Evolutionary conservation across 2,329 filamentous ascomycete species (phyloP), one percentile per base, ranked within the genome.

Genomic region (Pyrenophora seminiperda): DNA sequence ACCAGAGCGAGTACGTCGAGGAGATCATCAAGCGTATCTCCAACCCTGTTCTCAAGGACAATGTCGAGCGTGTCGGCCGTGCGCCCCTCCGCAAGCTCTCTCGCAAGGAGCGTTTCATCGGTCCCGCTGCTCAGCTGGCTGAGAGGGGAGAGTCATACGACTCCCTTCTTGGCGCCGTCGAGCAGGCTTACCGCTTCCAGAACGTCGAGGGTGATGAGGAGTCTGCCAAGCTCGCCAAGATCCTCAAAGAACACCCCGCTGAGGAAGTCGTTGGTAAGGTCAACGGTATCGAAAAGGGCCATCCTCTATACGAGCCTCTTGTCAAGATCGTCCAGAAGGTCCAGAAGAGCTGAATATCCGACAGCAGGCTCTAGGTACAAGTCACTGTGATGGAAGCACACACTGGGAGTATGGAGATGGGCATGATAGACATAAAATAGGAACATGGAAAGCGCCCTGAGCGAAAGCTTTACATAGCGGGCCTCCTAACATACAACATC

Each of bases 131-230:
- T 7, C 89, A 96, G 76, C 84, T 99, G 14, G 91, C 91, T 37
- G 91, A 96, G 80, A 81, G 83, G 53, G 91, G 85, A 51, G 81
- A 90, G 75, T 82, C 84, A 63, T 88, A 87, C 72, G 81, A 85
- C 50, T 86, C 83, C 44, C 82, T 99, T 22, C 79, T 97, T 44
- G 88, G 87, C 50, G 89, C 90, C 15, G 84, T 94, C 37, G 93
- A 97, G 80, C 91, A 93, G 85, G 87, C 90, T 5, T 87, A 99
- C 73, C 90, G 89, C 57, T 99, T 97, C 86, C 92, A 97, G 79
- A 90, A 96, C 65, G 89, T 97, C 47, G 84, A 92, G 63, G 91
- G 86, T 10, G 94, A 99, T 58, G 90, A 95, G 0, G 94, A 97
- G 83, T 95, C 89, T 58, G 80, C 78, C 60, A 87, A 96, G 76